These are phyloP conservation scores for Colletotrichum orchidophilum DNA, from an alignment of 2,329 filamentous ascomycete species.

Conservation along the genomic window DNA sequence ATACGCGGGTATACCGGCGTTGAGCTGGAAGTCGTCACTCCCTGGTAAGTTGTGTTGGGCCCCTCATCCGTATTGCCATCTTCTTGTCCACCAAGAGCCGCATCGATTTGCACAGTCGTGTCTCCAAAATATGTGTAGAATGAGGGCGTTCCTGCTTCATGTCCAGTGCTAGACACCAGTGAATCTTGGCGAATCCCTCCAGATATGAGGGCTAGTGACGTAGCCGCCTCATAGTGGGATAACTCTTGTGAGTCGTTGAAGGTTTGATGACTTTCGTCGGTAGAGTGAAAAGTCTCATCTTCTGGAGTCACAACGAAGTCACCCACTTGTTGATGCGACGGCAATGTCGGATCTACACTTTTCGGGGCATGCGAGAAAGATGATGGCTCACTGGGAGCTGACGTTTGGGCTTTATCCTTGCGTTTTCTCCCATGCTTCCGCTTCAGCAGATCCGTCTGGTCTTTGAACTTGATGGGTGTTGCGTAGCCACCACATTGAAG, in stretches of 20 bases:
- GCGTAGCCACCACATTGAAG: conserved; percentile 18
- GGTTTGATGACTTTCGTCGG: neutral
- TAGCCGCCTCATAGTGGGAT: conserved; percentile 5
- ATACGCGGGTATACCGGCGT: neutral
- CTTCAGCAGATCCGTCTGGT: conserved; percentile 14
- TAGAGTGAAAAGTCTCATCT: conserved; percentile 2
- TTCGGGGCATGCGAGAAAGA: neutral
- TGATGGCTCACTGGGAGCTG: neutral
- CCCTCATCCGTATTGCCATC: neutral
- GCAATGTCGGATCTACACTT: neutral
- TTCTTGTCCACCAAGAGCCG: neutral
- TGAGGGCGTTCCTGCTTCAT: neutral
- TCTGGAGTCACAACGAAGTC: neutral
- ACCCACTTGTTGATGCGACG: neutral
- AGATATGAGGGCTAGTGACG: conserved; percentile 9
- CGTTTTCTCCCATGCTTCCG: neutral
- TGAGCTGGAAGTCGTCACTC: neutral
- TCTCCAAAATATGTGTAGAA: neutral
- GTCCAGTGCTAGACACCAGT: neutral
- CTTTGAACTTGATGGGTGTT: conserved; percentile 17
- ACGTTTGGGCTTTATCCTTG: neutral
- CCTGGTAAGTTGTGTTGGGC: neutral
- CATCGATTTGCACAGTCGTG: neutral
- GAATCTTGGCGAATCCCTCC: neutral
- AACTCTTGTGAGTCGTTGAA: neutral